These are phyloP conservation scores for Golubevia pallescens DNA, from an alignment of 1,284 basidiomycete species.

Conservation along the genomic window DNA sequence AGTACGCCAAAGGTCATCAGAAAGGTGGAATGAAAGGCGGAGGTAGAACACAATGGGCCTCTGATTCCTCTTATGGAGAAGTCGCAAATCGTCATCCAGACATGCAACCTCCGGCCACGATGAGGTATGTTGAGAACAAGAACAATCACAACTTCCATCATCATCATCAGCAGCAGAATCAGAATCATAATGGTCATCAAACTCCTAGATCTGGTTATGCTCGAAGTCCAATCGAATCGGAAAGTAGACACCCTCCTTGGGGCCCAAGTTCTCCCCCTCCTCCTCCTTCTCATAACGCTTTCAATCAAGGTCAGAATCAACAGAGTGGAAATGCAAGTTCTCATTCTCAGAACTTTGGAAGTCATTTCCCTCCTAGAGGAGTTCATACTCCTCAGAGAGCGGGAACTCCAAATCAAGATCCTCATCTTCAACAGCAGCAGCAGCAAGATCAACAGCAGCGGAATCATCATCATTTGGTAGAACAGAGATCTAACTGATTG, in stretches of 20 bases:
- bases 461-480: constrained; percentile 7
- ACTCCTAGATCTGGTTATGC: constrained; percentile 5
- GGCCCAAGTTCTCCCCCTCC: background rate
- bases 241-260: background rate
- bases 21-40: constrained; percentile 15
- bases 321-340: background rate
- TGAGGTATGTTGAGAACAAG: constrained; percentile 25
- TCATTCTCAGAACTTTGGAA: background rate
- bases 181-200: background rate
- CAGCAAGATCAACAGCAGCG: constrained; percentile 9
- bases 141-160: background rate
- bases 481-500: too few species aligned
- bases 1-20: constrained; percentile 41
- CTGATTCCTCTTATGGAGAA: constrained; percentile 14
- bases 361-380: background rate
- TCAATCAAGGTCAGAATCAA: background rate
- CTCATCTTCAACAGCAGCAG: constrained; percentile 19
- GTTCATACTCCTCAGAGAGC: constrained; percentile 16
- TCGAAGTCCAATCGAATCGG: constrained; percentile 8
- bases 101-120: constrained; percentile 37
- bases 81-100: constrained; percentile 34
- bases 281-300: background rate
- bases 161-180: too few species aligned
- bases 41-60: constrained; percentile 18
- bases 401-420: constrained; percentile 12